Conservation (phyloP, 106 monocot genomes). For the Apostasia shenzhenica region DNA sequence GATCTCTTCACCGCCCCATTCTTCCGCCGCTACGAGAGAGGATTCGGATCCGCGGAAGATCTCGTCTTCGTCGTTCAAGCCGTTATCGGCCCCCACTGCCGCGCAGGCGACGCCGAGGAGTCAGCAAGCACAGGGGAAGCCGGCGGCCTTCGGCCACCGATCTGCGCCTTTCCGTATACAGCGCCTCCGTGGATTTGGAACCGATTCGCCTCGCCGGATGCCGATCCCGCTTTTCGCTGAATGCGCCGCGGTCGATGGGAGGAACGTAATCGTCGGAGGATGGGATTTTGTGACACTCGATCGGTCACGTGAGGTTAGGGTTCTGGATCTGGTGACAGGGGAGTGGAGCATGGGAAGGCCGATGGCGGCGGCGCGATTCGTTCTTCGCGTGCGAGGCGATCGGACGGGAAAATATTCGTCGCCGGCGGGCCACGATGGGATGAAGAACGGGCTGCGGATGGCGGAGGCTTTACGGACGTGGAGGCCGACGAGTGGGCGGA, state of each 20-base stretch:
- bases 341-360: slow-evolving; percentile 22
- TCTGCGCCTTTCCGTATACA: slow-evolving; percentile 30
- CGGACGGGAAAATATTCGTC: slow-evolving; percentile 18
- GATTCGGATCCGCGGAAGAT: slow-evolving; percentile 15
- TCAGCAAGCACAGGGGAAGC: not conserved
- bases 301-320: slow-evolving; percentile 31
- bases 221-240: slow-evolving; percentile 53
- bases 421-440: slow-evolving; percentile 69
- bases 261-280: slow-evolving; percentile 44
- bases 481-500: slow-evolving; percentile 37
- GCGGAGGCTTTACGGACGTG: slow-evolving; percentile 54
- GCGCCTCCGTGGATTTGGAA: slow-evolving; percentile 32
- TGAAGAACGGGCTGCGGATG: slow-evolving; percentile 58
- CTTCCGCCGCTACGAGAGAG: slow-evolving; percentile 6
- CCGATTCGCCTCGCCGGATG: slow-evolving; percentile 11
- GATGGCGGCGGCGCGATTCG: slow-evolving; percentile 2
- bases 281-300: slow-evolving; percentile 51
- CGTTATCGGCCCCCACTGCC: not conserved
- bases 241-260: slow-evolving; percentile 31
- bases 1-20: slow-evolving; percentile 8
- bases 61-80: slow-evolving; percentile 24
- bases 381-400: slow-evolving; percentile 53
- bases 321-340: slow-evolving; percentile 39
- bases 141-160: slow-evolving; percentile 8
- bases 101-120: not conserved